These are phyloP conservation scores for Entamoeba histolytica DNA, from an alignment of 208 protist species.

Conservation along the genomic window DNA sequence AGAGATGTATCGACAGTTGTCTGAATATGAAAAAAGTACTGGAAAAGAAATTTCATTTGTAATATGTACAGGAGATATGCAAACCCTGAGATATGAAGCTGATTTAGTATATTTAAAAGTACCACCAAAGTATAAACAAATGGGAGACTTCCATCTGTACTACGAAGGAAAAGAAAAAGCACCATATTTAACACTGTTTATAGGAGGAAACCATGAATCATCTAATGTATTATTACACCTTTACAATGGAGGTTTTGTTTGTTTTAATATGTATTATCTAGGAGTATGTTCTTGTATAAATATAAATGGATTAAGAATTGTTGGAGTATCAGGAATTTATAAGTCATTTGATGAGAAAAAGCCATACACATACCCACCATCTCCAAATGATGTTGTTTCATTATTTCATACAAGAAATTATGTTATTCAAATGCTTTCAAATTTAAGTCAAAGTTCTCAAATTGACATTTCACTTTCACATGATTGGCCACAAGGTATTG, in stretches of 20 bases:
- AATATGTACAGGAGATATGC: conserved; percentile 5
- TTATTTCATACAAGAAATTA: too few species aligned
- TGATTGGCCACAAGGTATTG: too few species aligned
- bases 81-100: background rate
- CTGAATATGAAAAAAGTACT: background rate
- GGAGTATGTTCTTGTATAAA: background rate
- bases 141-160: conserved; percentile 1
- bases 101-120: background rate
- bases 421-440: too few species aligned
- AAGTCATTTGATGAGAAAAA: background rate
- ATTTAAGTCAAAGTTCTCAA: too few species aligned
- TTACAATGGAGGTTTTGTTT: conserved; percentile 4
- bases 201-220: conserved; percentile 23
- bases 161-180: conserved; percentile 6
- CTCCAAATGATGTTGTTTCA: too few species aligned
- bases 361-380: too few species aligned
- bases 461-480: too few species aligned
- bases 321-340: conserved; percentile 19
- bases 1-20: background rate
- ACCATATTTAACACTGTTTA: conserved; percentile 21
- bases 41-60: conserved; percentile 4
- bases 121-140: background rate
- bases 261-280: conserved; percentile 22
- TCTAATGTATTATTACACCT: background rate
- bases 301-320: conserved; percentile 12